Base-by-base conservation (phyloP, 495 filamentous ascomycete genomes). In the Neurospora sp. region DNA sequence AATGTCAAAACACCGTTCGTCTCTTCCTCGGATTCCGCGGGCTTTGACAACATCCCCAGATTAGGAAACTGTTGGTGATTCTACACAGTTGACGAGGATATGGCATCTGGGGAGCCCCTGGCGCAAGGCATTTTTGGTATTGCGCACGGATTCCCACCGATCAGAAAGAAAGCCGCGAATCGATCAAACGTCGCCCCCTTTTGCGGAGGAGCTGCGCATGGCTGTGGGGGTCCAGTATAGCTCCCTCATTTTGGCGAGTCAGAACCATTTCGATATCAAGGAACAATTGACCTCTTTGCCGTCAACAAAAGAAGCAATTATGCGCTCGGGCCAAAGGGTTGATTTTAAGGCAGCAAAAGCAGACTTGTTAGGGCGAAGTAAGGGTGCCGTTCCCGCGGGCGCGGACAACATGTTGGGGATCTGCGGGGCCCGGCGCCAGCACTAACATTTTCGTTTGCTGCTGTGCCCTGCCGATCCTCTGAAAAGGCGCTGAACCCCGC, bases 351-450 rank as follows among this genome's bases (percentile, higher is more conserved):
- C 44, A 68, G 68, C 27, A 73, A 9, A 69, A 59, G 20, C 69
- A 70, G 45, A 69, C 42, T 39, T 59, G 20, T 20, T 65, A 72
- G n/a, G 38, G 16, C n/a, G 40, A 70, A 37, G 4, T 40, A 8
- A 73, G 31, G 45, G 12, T 59, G 40, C 14, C 39, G 38, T 41
- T 42, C 65, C 70, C 71, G 65, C 70, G 14, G 69, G 31, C 73
- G 72, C 80, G 80, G 80, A 78, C 78, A 81, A 80, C 68, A 70
- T 79, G 81, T 82, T 82, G 81, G 81, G 81, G 81, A 82, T 80
- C 76, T 82, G 81, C 81, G 81, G 79, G 79, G 78, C 78, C 74
- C 44, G 73, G 69, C 72, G 65, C 75, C 70, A 74, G 78, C 77
- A 71, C 76, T 75, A 78, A 74, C 41, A 70, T 22, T 74, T 74